phyloP scores from a whole-genome alignment of 805 yeast genomes.

The Soucietia sequanensis region DNA sequence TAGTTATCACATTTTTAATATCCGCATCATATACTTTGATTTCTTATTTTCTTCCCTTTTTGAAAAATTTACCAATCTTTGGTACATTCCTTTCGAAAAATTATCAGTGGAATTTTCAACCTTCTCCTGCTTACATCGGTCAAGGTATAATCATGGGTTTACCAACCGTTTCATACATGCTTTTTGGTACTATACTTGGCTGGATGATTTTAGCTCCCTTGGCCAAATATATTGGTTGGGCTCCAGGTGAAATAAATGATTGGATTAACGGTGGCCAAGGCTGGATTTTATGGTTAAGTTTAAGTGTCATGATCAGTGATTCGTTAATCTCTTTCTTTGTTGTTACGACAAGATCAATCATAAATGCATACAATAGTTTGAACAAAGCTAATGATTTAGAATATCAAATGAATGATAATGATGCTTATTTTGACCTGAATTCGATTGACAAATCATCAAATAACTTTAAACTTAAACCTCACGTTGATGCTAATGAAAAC shows the following conservation, averaged over 20 bases:
- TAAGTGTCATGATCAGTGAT: slow-evolving; percentile 92
- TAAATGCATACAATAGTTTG: not conserved
- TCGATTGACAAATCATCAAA: not conserved
- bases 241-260: slow-evolving; percentile 83
- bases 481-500: slow-evolving; percentile 28
- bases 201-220: slow-evolving; percentile 92
- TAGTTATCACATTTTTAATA: slow-evolving; percentile 58
- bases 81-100: slow-evolving; percentile 59
- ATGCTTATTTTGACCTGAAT: not conserved
- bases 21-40: slow-evolving; percentile 73
- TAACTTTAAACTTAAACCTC: not conserved
- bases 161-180: slow-evolving; percentile 86
- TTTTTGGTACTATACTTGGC: slow-evolving; percentile 84
- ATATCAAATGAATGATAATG: slow-evolving; percentile 3
- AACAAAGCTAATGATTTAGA: slow-evolving; percentile 1
- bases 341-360: slow-evolving; percentile 47
- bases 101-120: slow-evolving; percentile 87
- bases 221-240: slow-evolving; percentile 74
- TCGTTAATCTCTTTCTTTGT: slow-evolving; percentile 77
- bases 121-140: slow-evolving; percentile 96
- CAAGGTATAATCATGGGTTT: slow-evolving; percentile 98
- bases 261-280: slow-evolving; percentile 96
- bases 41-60: slow-evolving; percentile 70
- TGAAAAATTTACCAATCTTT: slow-evolving; percentile 71
- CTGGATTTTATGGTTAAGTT: slow-evolving; percentile 93